Conservation (phyloP, 139 green algal genomes). For the Coelastrella sp. region DNA sequence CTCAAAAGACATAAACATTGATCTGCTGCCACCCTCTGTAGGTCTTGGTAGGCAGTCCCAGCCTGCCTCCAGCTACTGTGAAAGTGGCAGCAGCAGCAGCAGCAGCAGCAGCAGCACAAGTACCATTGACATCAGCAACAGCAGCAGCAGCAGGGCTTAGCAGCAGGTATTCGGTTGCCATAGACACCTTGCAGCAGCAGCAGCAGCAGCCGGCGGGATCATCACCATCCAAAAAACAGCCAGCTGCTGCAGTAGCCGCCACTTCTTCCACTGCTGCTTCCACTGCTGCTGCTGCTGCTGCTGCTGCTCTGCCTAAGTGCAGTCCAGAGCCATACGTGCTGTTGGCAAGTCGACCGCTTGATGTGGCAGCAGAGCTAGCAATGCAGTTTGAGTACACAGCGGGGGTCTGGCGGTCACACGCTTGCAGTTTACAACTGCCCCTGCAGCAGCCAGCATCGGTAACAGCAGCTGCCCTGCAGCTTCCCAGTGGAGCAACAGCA, state of each 20-base stretch:
- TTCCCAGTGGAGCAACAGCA: not conserved
- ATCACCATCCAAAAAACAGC: too few relatives aligned
- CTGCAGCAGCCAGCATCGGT: conserved; percentile 34
- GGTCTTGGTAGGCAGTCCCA: conserved; percentile 28
- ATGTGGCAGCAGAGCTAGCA: conserved; percentile 5
- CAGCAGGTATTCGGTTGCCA: not conserved
- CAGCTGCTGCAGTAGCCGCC: not conserved
- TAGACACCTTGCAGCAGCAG: conserved; percentile 4
- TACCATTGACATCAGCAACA: not conserved
- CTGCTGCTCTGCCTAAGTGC: conserved; percentile 16
- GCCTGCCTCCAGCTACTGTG: not conserved
- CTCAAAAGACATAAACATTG: not conserved
- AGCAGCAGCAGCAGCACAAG: not conserved
- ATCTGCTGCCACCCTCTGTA: not conserved
- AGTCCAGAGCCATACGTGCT: conserved; percentile 10
- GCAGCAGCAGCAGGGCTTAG: not conserved
- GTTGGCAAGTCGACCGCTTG: not conserved
- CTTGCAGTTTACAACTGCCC: conserved; percentile 23
- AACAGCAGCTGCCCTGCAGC: conserved; percentile 14
- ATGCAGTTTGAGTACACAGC: conserved; percentile 34
- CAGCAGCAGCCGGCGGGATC: not conserved
- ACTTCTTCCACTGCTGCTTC: not conserved
- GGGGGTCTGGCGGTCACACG: conserved; percentile 40
- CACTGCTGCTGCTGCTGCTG: conserved; percentile 8
- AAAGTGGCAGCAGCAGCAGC: not conserved